phyloP scores from a whole-genome alignment of 176 grass and related monocot genomes.

The Musa itinerans region DNA sequence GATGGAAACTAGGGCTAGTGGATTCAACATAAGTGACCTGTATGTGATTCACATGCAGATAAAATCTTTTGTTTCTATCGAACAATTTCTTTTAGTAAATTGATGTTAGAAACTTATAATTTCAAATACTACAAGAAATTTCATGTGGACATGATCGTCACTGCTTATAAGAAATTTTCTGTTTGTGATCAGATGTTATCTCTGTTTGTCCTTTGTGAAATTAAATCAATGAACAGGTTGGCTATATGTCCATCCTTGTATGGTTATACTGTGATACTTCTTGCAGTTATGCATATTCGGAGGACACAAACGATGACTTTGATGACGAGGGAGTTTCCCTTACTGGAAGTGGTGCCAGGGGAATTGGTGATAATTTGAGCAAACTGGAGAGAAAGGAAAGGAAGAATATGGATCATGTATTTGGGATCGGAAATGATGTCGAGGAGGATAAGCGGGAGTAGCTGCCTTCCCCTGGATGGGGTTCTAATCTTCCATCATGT shows the following conservation, averaged over 20 bases:
- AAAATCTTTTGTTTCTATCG: not conserved
- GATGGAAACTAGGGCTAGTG: not conserved
- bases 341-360: constrained; percentile 57
- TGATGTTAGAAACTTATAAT: no score
- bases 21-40: not conserved
- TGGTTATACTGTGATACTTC: constrained; percentile 2
- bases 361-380: constrained; percentile 81
- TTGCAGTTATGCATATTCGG: constrained; percentile 79
- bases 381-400: constrained; percentile 52
- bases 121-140: no score
- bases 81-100: no score
- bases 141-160: not conserved
- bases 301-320: constrained; percentile 75
- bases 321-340: constrained; percentile 90
- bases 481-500: constrained; percentile 19
- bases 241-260: not conserved
- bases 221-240: not conserved
- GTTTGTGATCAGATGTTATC: constrained; percentile 18
- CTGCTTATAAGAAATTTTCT: not conserved
- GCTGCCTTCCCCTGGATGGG: constrained; percentile 17
- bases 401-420: constrained; percentile 43
- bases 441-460: constrained; percentile 88
- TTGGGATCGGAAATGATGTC: constrained; percentile 38
- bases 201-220: not conserved
- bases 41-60: not conserved